Percentiles rank a stretch among this genome's conserved stretches.
These are phyloP conservation scores for Phytophthora fragariaefolia DNA, from an alignment of 352 stramenopile genomes.

Conservation along the genomic window DNA sequence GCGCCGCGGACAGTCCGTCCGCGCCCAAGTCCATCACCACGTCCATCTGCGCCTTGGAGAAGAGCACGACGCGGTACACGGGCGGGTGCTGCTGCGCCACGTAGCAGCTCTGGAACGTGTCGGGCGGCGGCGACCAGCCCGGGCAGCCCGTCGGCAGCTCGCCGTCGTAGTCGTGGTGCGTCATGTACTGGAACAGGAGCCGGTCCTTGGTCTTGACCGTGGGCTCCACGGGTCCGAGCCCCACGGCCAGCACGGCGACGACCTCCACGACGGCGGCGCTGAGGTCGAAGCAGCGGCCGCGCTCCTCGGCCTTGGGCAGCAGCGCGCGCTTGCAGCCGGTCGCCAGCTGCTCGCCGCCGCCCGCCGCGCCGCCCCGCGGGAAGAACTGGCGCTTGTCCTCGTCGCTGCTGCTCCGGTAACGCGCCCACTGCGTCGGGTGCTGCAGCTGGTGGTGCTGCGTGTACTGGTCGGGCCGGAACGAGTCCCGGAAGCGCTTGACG, in stretches of 20 bases:
- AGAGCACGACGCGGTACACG: conserved; percentile 35
- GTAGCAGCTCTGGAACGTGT: conserved; percentile 30
- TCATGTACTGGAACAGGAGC: conserved; percentile 30
- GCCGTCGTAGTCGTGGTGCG: conserved; percentile 25
- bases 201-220: conserved; percentile 29
- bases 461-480: conserved; percentile 71
- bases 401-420: conserved; percentile 45
- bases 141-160: conserved; percentile 7
- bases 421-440: conserved; percentile 50
- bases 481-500: conserved; percentile 60
- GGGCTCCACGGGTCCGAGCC: conserved; percentile 19
- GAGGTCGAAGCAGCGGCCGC: conserved; percentile 23
- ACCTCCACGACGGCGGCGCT: conserved; percentile 33
- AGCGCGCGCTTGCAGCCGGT: not conserved
- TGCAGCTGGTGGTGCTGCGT: conserved; percentile 57
- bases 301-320: conserved; percentile 22
- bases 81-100: conserved; percentile 23
- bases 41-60: conserved; percentile 29
- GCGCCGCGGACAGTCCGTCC: conserved; percentile 24
- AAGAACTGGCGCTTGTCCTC: conserved; percentile 57
- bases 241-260: conserved; percentile 31
- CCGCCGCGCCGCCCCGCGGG: no score
- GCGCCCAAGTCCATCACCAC: conserved; percentile 32
- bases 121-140: conserved; percentile 13
- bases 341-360: no score